phyloP scores from a whole-genome alignment of 1,284 basidiomycete species.

The Cryptococcus sp. region DNA sequence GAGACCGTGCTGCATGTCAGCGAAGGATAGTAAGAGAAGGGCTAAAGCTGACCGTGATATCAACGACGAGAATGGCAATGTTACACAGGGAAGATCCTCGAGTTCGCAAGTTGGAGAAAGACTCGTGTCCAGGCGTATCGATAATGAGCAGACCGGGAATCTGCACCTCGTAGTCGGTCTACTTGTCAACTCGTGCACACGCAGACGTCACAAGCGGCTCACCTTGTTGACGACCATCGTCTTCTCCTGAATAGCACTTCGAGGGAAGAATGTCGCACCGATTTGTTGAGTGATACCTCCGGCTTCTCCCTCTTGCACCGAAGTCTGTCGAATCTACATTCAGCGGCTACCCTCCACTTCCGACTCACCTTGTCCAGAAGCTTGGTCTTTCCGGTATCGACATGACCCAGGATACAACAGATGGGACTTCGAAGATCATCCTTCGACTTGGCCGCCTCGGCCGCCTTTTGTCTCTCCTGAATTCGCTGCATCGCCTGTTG shows the following conservation, averaged over 20 bases:
- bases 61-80: constrained; percentile 97
- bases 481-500: constrained; percentile 75
- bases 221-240: constrained; percentile 85
- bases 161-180: constrained; percentile 84
- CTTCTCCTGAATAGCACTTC: constrained; percentile 91
- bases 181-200: constrained; percentile 48
- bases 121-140: constrained; percentile 99
- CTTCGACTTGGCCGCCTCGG: constrained; percentile 78
- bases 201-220: constrained; percentile 19
- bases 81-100: constrained; percentile 98
- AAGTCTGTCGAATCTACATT: constrained; percentile 91
- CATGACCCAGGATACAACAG: constrained; percentile 98
- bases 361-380: constrained; percentile 80
- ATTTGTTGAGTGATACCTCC: constrained; percentile 99
- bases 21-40: neutral
- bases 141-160: constrained; percentile 95
- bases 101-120: constrained; percentile 93
- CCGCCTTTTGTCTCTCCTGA: constrained; percentile 75
- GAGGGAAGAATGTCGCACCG: constrained; percentile 99
- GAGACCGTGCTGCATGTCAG: constrained; percentile 69
- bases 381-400: constrained; percentile 99
- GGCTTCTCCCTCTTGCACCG: constrained; percentile 98
- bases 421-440: constrained; percentile 94
- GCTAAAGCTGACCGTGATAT: constrained; percentile 74
- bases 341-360: neutral